phyloP scores from a whole-genome alignment of 2,329 filamentous ascomycete genomes.

The Ramichloridium luteum region DNA sequence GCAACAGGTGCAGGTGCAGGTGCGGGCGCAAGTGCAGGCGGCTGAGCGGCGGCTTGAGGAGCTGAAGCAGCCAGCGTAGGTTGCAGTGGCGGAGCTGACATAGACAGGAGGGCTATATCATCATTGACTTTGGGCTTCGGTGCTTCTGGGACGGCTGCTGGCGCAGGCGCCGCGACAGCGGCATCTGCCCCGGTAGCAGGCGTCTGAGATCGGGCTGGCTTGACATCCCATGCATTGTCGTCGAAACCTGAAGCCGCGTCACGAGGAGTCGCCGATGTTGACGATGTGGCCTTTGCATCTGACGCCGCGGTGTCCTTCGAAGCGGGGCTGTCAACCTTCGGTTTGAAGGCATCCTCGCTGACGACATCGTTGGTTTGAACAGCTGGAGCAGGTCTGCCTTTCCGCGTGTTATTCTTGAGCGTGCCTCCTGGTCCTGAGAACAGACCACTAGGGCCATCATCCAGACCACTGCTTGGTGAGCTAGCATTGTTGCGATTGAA shows the following conservation, averaged over 20 bases:
- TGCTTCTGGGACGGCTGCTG: constrained; percentile 26
- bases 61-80: constrained; percentile 37
- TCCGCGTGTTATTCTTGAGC: constrained; percentile 86
- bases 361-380: constrained; percentile 76
- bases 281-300: constrained; percentile 39
- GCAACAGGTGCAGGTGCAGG: constrained; percentile 28
- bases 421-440: constrained; percentile 90
- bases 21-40: constrained; percentile 29
- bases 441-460: constrained; percentile 54
- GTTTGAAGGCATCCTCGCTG: constrained; percentile 73
- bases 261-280: constrained; percentile 35
- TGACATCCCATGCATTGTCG: constrained; percentile 94
- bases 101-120: constrained; percentile 55
- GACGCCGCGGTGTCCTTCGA: constrained; percentile 29
- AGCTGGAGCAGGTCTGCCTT: constrained; percentile 77
- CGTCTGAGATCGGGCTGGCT: constrained; percentile 54
- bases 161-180: constrained; percentile 26
- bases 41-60: too few relatives aligned
- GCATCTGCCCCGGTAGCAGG: constrained; percentile 24
- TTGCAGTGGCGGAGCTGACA: constrained; percentile 48
- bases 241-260: constrained; percentile 59
- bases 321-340: constrained; percentile 37
- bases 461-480: constrained; percentile 46
- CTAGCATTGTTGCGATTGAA: constrained; percentile 46
- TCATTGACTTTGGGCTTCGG: constrained; percentile 49